Conservation (phyloP, 2,329 filamentous ascomycete species). For the Trichoderma lentiforme region DNA sequence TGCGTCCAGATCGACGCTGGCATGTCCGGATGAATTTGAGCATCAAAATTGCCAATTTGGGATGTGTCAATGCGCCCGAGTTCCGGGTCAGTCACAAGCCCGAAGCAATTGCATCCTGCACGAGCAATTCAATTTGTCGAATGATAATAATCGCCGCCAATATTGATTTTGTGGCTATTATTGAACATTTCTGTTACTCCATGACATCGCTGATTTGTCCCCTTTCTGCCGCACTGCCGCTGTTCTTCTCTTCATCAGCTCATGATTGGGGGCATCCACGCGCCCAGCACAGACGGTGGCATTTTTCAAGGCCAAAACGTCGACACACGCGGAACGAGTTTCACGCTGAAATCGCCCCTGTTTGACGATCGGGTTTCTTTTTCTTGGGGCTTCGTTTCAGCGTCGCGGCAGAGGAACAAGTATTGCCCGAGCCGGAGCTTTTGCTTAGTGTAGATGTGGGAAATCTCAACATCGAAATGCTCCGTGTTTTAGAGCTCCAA, state of each 20-base stretch:
- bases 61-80: neutral
- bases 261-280: neutral
- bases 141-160: neutral
- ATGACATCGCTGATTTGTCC: neutral
- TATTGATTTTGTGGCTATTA: neutral
- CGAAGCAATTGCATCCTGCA: neutral
- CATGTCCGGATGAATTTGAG: neutral
- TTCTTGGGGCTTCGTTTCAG: neutral
- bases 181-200: neutral
- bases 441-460: neutral
- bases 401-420: neutral
- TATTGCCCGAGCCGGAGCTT: neutral
- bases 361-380: neutral
- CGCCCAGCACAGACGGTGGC: neutral
- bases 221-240: neutral
- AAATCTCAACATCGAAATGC: neutral
- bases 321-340: neutral
- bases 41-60: neutral
- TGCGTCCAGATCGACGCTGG: neutral
- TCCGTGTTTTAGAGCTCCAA: neutral
- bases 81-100: neutral
- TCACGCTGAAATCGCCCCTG: slow-evolving; percentile 11
- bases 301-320: neutral
- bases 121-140: neutral
- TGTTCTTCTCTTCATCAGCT: neutral